Percentiles rank a stretch among this genome's conserved stretches.
Evolutionary conservation across 495 filamentous ascomycete genomes (phyloP).

Genomic region (Hypoxylon fragiforme): DNA sequence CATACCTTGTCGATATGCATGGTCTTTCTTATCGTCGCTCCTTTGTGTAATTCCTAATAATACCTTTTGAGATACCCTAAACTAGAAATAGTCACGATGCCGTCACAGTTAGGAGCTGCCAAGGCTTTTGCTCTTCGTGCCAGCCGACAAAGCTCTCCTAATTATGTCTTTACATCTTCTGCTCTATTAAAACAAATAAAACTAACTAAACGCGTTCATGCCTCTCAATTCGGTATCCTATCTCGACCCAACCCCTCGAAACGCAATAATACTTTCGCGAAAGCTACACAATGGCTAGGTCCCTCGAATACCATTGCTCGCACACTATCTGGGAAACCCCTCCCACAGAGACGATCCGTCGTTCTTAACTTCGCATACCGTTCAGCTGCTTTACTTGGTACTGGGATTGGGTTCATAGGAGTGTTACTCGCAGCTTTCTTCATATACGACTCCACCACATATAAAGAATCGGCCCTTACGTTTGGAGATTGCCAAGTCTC

Average conservation of each 20-base stretch:
- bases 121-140: conserved; percentile 20
- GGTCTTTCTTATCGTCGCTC: conserved; percentile 14
- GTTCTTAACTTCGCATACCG: conserved; percentile 56
- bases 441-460: conserved; percentile 91
- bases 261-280: conserved; percentile 12
- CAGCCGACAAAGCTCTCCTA: conserved; percentile 24
- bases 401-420: conserved; percentile 49
- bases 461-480: conserved; percentile 63
- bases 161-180: conserved; percentile 7
- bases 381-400: conserved; percentile 53
- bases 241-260: conserved; percentile 19
- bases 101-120: conserved; percentile 26
- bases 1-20: conserved; percentile 4
- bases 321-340: conserved; percentile 51
- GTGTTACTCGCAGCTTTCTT: conserved; percentile 77
- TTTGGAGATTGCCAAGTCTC: conserved; percentile 79
- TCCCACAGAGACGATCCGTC: conserved; percentile 48
- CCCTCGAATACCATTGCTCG: conserved; percentile 29
- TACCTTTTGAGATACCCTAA: neutral
- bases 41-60: conserved; percentile 8
- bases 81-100: conserved; percentile 3
- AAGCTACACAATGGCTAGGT: conserved; percentile 15
- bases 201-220: conserved; percentile 12
- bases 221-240: conserved; percentile 22
- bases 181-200: conserved; percentile 11